Evolutionary conservation across 2,329 filamentous ascomycete species (phyloP), one percentile per base, ranked within the genome.

Genomic region (Aspergillus puulaauensis): DNA sequence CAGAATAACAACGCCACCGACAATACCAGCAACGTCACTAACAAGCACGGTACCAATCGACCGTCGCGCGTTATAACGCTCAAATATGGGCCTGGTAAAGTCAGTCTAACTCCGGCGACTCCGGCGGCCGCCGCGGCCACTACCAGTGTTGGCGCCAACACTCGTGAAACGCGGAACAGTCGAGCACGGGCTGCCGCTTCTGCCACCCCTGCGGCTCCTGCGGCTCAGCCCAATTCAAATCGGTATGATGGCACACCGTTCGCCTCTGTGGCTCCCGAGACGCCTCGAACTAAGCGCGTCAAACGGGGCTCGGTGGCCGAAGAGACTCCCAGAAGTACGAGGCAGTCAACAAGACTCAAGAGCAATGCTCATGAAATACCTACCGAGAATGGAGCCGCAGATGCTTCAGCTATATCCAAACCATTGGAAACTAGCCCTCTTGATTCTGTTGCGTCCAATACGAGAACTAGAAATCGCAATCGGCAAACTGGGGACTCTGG

Each of bases 271-370:
- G 49, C 57, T 19, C 67, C 68, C 39, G 68, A 72, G 55, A 71
- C 70, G 8, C 73, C 72, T 27, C 69, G 68, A 44, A 46, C 61
- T 24, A 73, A 71, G 45, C 72, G 72, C 47, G 63, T 68, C n/a
- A 71, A 70, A 60, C 66, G 71, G 15, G 61, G 61, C 8, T 51
- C 66, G 52, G 54, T 66, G 33, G 66, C 65, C 17, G 67, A 71
- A 44, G 72, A 75, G 58, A 70, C 68, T 4, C 70, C 68, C 14
- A 62, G 68, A 43, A 69, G 71, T 24, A 73, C 72, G 19, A 68
- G 73, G 44, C 68, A 70, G 58, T 75, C 73, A 14, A 66, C 72
- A 33, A 68, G 73, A 56, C 59, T 73, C 14, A 72, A 67, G 57
- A 62, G 66, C 6, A 64, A 64, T 39, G 58, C 54, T 21, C 60